Evolutionary conservation across 208 protist species (phyloP).

Genomic region (Crithidia sp.): DNA sequence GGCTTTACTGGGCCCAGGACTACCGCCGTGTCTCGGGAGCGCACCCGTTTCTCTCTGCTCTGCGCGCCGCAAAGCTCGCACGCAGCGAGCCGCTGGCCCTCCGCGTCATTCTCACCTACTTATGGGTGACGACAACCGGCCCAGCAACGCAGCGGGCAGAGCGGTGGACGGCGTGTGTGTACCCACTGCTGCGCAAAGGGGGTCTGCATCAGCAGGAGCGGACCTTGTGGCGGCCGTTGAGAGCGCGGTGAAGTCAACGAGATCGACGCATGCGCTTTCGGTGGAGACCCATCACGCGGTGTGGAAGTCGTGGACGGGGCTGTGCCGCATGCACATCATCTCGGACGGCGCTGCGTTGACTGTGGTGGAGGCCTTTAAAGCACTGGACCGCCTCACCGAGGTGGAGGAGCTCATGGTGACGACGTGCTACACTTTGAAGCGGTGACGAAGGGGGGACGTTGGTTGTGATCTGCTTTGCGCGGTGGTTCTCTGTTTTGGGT

Average conservation of each 20-base stretch:
- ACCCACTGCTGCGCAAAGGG: background rate
- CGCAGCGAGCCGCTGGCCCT: constrained; percentile 42
- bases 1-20: constrained; percentile 51
- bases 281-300: constrained; percentile 41
- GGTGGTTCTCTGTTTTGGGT: constrained; percentile 4
- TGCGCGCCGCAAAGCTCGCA: constrained; percentile 48
- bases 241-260: constrained; percentile 3
- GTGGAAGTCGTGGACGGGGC: constrained; percentile 52
- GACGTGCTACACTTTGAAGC: constrained; percentile 15
- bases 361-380: constrained; percentile 42
- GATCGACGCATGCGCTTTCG: constrained; percentile 36
- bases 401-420: constrained; percentile 78
- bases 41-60: constrained; percentile 69
- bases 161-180: constrained; percentile 17
- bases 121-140: constrained; percentile 29
- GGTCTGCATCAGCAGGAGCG: background rate
- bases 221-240: constrained; percentile 2
- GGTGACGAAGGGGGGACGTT: background rate
- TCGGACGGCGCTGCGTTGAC: constrained; percentile 26
- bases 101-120: constrained; percentile 57
- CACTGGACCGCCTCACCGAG: constrained; percentile 41
- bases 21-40: constrained; percentile 65
- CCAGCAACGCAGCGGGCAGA: background rate
- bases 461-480: background rate
- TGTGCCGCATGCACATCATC: constrained; percentile 48